These are phyloP conservation scores for Diaporthe sp. DNA, from an alignment of 2,329 filamentous ascomycete species.

Conservation along the genomic window DNA sequence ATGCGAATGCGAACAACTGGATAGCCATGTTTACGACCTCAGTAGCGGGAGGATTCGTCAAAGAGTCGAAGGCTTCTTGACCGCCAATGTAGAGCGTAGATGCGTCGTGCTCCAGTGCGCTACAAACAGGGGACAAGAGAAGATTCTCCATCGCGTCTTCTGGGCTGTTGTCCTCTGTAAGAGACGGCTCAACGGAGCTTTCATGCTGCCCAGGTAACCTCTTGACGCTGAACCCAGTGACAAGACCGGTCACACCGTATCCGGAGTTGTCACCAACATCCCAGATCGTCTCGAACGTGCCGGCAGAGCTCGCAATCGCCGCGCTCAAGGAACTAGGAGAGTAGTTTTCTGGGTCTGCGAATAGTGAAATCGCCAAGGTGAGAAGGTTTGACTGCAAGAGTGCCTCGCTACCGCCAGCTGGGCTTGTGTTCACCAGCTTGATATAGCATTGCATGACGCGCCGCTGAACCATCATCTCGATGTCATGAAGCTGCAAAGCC, in stretches of 20 bases:
- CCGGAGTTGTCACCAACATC: constrained; percentile 94
- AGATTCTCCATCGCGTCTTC: constrained; percentile 73
- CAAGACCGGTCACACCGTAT: constrained; percentile 90
- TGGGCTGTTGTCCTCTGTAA: constrained; percentile 65
- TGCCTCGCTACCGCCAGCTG: constrained; percentile 84
- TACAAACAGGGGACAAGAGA: constrained; percentile 78
- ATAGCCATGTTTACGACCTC: constrained; percentile 96
- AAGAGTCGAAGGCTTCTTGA: constrained; percentile 54
- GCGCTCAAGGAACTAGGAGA: constrained; percentile 86
- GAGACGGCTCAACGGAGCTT: constrained; percentile 52
- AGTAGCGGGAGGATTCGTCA: constrained; percentile 85
- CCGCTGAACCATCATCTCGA: constrained; percentile 92
- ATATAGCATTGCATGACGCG: constrained; percentile 95
- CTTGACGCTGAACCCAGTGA: constrained; percentile 79
- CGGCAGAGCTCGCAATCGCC: constrained; percentile 90
- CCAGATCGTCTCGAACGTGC: constrained; percentile 94
- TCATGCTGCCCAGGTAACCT: constrained; percentile 77
- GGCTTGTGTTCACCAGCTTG: constrained; percentile 88
- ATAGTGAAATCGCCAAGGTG: constrained; percentile 88
- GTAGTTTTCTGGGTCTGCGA: constrained; percentile 93
- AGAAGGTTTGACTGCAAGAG: constrained; percentile 92
- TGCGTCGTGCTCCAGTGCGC: constrained; percentile 90
- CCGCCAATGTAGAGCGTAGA: constrained; percentile 78
- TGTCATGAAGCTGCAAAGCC: constrained; percentile 87
- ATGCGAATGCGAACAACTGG: constrained; percentile 88